Conservation (phyloP, 2,329 filamentous ascomycete genomes). For the Alternaria ethzedia region DNA sequence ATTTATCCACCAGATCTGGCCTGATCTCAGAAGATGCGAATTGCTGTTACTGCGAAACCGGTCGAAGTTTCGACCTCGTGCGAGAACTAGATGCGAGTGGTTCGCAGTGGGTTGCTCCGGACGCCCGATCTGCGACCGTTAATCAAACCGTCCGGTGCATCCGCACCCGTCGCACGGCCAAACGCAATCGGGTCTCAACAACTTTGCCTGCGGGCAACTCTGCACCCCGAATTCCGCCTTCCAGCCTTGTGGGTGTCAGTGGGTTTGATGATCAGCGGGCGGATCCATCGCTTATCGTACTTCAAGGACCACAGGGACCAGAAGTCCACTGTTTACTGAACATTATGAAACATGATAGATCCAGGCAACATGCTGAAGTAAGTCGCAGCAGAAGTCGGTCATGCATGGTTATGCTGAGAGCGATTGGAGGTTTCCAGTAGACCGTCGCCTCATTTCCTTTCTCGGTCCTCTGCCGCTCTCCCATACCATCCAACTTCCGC, state of each 20-base stretch:
- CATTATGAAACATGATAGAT: background rate
- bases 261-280: background rate
- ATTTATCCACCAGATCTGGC: constrained; percentile 10
- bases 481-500: background rate
- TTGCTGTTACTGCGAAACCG: background rate
- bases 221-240: background rate
- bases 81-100: constrained; percentile 2
- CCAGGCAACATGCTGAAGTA: background rate
- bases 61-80: background rate
- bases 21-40: constrained; percentile 7
- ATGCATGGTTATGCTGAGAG: background rate
- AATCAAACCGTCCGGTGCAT: background rate
- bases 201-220: background rate
- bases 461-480: background rate
- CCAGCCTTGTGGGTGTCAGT: background rate
- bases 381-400: background rate
- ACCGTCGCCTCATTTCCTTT: background rate
- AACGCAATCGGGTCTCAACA: background rate
- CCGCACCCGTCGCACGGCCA: constrained; percentile 4
- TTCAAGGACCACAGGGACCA: background rate
- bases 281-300: constrained; percentile 3
- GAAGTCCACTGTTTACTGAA: background rate
- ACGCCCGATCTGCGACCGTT: constrained; percentile 1
- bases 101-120: constrained; percentile 1
- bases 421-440: background rate